These are phyloP conservation scores for Aspergillus ochraceus DNA, from an alignment of 2,329 filamentous ascomycete genomes.

Conservation along the genomic window DNA sequence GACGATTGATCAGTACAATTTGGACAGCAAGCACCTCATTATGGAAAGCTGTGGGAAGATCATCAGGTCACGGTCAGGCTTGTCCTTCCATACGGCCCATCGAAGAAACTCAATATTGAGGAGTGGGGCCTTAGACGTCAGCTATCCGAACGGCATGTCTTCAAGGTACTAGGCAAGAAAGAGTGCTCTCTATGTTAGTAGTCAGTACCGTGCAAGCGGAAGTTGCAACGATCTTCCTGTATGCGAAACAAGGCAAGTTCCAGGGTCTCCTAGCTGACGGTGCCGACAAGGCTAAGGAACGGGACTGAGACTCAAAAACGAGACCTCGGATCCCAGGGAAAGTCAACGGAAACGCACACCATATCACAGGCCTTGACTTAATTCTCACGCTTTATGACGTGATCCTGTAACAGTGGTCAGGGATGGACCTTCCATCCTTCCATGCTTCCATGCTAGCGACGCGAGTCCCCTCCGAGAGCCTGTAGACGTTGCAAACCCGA, in stretches of 20 bases:
- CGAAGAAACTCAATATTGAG: neutral
- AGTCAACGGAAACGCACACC: neutral
- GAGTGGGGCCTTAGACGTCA: neutral
- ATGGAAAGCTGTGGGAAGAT: neutral
- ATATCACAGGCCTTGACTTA: no score
- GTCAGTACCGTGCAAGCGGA: neutral
- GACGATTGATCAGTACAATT: neutral
- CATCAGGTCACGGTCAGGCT: neutral
- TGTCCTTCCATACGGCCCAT: neutral
- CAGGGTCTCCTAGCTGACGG: neutral
- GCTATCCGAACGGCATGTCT: neutral
- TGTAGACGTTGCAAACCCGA: neutral
- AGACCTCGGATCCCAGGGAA: neutral
- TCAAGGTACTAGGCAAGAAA: neutral
- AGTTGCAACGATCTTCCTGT: neutral
- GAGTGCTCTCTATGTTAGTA: neutral
- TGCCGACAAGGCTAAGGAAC: neutral
- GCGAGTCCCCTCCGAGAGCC: neutral
- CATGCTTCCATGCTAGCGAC: neutral
- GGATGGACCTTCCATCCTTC: neutral
- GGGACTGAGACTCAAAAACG: neutral
- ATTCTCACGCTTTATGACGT: neutral
- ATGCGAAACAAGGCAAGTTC: neutral
- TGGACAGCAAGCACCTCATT: neutral
- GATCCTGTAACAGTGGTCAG: neutral